These are phyloP conservation scores for Heliamphora pulchella DNA, from an alignment of 179 eudicot species.

Conservation along the genomic window DNA sequence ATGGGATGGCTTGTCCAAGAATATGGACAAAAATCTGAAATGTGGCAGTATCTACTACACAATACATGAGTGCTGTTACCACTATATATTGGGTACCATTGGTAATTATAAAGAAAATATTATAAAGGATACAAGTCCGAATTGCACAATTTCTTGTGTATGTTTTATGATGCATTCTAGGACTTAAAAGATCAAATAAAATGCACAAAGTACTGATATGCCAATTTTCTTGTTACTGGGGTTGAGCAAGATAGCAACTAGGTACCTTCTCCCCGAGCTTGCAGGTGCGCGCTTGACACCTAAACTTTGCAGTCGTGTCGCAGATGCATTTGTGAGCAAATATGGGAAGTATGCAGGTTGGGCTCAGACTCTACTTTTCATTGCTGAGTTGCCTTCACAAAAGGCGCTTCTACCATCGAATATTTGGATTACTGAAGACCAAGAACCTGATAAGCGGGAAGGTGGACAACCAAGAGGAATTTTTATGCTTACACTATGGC, in stretches of 20 bases:
- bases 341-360: slow-evolving; percentile 97
- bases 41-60: not conserved
- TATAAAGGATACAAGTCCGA: not conserved
- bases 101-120: not conserved
- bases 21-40: not conserved
- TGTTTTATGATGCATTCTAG: not conserved
- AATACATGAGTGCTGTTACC: not conserved
- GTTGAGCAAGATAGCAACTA: slow-evolving; percentile 66
- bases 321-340: slow-evolving; percentile 80
- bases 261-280: slow-evolving; percentile 77
- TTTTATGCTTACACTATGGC: not conserved
- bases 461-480: slow-evolving; percentile 15
- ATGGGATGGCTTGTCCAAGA: not conserved
- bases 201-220: slow-evolving; percentile 5
- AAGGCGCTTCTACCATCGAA: slow-evolving; percentile 45
- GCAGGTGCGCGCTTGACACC: slow-evolving; percentile 69
- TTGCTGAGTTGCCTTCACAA: slow-evolving; percentile 89
- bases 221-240: slow-evolving; percentile 14
- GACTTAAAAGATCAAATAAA: not conserved
- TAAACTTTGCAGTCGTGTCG: slow-evolving; percentile 56
- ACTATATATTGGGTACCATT: not conserved
- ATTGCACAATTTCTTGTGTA: not conserved
- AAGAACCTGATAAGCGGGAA: slow-evolving; percentile 20
- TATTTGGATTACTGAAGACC: slow-evolving; percentile 19
- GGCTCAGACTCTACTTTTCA: slow-evolving; percentile 94